Base-by-base conservation (phyloP, 169 alveolate species). In the Eimeria brunetti region DNA sequence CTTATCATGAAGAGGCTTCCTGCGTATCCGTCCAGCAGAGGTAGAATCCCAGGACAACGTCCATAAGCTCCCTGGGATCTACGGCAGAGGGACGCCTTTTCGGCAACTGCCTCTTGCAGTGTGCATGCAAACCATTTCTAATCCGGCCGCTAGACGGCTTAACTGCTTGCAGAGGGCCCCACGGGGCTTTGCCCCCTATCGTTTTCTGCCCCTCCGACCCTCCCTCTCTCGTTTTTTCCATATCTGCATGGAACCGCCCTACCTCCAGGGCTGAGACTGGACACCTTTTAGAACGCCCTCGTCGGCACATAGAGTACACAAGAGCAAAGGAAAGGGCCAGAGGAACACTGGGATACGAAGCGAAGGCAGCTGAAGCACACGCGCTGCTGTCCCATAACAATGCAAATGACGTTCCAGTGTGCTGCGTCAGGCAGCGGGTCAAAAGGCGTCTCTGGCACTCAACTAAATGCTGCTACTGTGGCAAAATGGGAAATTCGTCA, bases 261-360 rank as follows among this genome's bases (percentile, higher is more conserved):
- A n/a, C 56, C 83, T 73, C 22, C 83, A 73, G 53, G 83, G 83
- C 53, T 73, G 41, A 73, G 33, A 38, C 56, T 73, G 83, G 53
- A 16, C 44, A 18, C 22, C n/a, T 36, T 73, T 73, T 33, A 49
- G 0, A 53, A 20, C 16, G 53, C 56, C 1, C 33, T 24, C 53
- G 20, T 20, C 14, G 38, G 83, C 18, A 3, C 16, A 20, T 38
- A 73, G 4, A 18, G 30, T 36, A 73, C 16, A 38, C 56, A 11
- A 49, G 49, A 6, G 30, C 27, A 67, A 33, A 7, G 12, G 49
- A 2, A 12, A 0, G 1, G 44, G 53, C 24, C 56, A 36, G 53
- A 53, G 53, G 53, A 38, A 38, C 83, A 0, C 3, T 6, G 83
- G 27, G 83, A 0, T 38, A 36, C 83, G 83, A 73, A 73, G 51